A percentile compares a stretch with the other conserved stretches of the same genome.
phyloP scores from a whole-genome alignment of 2,329 filamentous ascomycete species.

The Cadophora luteo-olivacea region DNA sequence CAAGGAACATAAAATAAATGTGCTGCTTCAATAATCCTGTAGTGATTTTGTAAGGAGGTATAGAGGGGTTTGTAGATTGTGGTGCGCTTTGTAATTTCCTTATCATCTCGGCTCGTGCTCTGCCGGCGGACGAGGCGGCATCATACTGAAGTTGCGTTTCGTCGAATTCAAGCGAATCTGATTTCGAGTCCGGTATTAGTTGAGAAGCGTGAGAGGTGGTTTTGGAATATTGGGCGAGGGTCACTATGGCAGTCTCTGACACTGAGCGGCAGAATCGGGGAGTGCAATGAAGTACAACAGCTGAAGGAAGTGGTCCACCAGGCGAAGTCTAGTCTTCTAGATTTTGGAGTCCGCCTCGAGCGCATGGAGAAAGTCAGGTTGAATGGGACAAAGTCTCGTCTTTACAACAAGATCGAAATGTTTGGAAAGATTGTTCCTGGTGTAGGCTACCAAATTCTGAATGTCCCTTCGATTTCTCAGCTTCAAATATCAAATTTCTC shows the following conservation, averaged over 20 bases:
- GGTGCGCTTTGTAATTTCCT: background rate
- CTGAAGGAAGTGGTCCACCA: background rate
- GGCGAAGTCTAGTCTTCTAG: background rate
- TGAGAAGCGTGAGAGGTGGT: background rate
- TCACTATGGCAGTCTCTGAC: background rate
- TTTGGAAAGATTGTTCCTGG: conserved; percentile 3
- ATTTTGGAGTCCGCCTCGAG: conserved; percentile 1
- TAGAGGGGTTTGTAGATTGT: background rate
- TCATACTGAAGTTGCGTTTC: background rate
- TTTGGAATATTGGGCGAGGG: background rate
- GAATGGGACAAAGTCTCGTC: conserved; percentile 1
- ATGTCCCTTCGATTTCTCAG: no score
- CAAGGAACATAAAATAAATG: no score
- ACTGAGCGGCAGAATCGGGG: no score
- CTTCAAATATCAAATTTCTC: no score
- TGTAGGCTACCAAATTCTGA: background rate
- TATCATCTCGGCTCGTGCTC: background rate
- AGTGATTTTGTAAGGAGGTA: background rate
- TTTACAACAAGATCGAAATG: background rate
- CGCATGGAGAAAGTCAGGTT: background rate
- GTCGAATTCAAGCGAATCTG: background rate
- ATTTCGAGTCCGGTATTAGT: background rate
- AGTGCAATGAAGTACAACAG: background rate
- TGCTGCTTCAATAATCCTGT: no score
- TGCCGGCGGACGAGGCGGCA: background rate